Percentiles rank a stretch among this genome's conserved stretches.
Evolutionary conservation across 164 flowering plant genomes (phyloP).

Genomic region (Houttuynia cordata): DNA sequence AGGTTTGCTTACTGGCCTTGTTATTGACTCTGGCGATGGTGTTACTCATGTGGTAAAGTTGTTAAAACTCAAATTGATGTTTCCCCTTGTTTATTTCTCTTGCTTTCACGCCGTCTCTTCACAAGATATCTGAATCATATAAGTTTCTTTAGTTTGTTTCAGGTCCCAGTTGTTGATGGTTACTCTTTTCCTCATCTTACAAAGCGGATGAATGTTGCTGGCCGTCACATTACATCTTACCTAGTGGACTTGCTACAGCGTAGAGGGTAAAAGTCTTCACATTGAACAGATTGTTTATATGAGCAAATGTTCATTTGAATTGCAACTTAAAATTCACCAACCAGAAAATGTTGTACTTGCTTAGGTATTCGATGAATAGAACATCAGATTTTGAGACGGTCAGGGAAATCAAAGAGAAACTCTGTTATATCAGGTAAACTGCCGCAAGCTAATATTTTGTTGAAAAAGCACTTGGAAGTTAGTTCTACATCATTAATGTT

Average conservation of each 20-base stretch:
- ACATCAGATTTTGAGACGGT: conserved; percentile 91
- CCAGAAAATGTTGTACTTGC: conserved; percentile 12
- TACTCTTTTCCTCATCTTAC: conserved; percentile 98
- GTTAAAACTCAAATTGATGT: neutral
- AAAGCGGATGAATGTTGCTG: conserved; percentile 98
- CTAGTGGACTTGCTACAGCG: conserved; percentile 89
- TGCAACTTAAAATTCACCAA: neutral
- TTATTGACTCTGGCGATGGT: conserved; percentile 99
- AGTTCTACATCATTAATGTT: neutral
- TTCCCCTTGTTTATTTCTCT: neutral
- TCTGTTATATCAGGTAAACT: conserved; percentile 83
- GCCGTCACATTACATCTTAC: conserved; percentile 94
- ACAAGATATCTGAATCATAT: neutral
- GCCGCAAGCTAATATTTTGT: neutral
- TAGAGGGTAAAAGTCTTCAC: conserved; percentile 66
- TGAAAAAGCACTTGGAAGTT: neutral
- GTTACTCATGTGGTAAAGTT: conserved; percentile 93
- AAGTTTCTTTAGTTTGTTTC: conserved; percentile 4
- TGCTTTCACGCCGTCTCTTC: neutral
- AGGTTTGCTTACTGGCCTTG: conserved; percentile 95
- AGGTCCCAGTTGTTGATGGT: conserved; percentile 99
- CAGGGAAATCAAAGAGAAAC: conserved; percentile 91
- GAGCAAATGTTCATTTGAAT: neutral
- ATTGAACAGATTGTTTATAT: too few species aligned
- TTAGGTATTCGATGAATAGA: conserved; percentile 90